These are phyloP conservation scores for Gracilariopsis chorda DNA, from an alignment of 23 red algal genomes.

Conservation along the genomic window DNA sequence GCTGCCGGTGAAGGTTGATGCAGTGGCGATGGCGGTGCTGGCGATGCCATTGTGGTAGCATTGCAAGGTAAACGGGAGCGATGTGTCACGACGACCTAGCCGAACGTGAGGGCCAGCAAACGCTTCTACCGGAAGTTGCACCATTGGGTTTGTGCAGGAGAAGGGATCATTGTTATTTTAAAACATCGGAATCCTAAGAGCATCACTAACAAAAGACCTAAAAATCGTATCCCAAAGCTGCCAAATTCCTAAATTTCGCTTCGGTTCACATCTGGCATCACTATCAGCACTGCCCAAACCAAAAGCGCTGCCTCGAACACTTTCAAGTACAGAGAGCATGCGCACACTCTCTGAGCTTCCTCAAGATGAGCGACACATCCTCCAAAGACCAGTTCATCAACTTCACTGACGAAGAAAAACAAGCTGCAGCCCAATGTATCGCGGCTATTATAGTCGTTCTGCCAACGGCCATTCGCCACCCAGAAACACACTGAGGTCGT, in stretches of 20 bases:
- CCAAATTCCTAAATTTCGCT: not conserved
- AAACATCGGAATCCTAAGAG: too few relatives aligned
- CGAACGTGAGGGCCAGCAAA: too few relatives aligned
- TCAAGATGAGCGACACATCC: not conserved
- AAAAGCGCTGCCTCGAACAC: not conserved
- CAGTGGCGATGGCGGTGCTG: too few relatives aligned
- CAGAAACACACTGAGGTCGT: not conserved
- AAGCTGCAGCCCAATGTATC: not conserved
- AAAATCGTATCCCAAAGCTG: not conserved
- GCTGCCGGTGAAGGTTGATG: not conserved
- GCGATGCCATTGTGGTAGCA: too few relatives aligned
- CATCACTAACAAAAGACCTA: not conserved
- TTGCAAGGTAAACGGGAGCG: too few relatives aligned
- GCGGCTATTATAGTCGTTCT: not conserved
- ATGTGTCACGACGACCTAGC: too few relatives aligned
- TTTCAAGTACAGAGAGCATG: not conserved
- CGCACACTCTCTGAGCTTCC: not conserved
- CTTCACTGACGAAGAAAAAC: not conserved
- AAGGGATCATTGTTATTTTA: too few relatives aligned
- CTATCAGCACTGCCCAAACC: not conserved
- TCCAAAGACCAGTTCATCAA: not conserved
- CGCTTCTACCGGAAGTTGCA: too few relatives aligned
- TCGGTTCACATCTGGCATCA: not conserved
- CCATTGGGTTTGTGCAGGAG: too few relatives aligned
- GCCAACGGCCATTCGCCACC: not conserved